Evolutionary conservation across 2,329 filamentous ascomycete species (phyloP).

Genomic region (Dactylella cylindrospora): DNA sequence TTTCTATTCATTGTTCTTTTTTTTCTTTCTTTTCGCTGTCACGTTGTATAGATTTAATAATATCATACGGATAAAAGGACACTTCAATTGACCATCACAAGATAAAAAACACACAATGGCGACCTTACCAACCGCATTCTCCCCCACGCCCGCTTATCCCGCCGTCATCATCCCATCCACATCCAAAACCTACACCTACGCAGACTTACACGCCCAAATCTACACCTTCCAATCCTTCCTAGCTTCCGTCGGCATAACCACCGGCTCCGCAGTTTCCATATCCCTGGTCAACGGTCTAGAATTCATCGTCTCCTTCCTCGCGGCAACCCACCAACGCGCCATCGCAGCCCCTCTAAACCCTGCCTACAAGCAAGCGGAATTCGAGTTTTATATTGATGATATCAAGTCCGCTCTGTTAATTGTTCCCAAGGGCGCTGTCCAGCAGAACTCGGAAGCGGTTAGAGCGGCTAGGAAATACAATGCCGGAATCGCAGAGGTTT

Average conservation of each 20-base stretch:
- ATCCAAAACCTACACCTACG: conserved; percentile 69
- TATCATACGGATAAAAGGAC: neutral
- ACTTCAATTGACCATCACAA: neutral
- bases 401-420: conserved; percentile 76
- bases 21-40: neutral
- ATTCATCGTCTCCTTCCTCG: conserved; percentile 83
- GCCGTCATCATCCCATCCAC: conserved; percentile 73
- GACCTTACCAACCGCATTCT: conserved; percentile 63
- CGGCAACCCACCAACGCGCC: conserved; percentile 78
- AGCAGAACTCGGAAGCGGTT: conserved; percentile 68
- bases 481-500: conserved; percentile 82
- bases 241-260: conserved; percentile 70
- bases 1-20: neutral
- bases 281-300: conserved; percentile 82
- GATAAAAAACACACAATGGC: conserved; percentile 53
- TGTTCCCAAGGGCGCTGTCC: conserved; percentile 70
- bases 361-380: conserved; percentile 84
- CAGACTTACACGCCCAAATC: conserved; percentile 66
- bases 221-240: conserved; percentile 74
- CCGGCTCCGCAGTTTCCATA: conserved; percentile 74
- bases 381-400: conserved; percentile 90
- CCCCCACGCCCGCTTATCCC: conserved; percentile 56
- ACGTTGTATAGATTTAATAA: neutral
- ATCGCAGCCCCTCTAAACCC: conserved; percentile 86
- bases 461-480: conserved; percentile 76